Percentiles rank a stretch among this genome's conserved stretches.
Evolutionary conservation across 208 protist species (phyloP).

Genomic region (Entamoeba histolytica): DNA sequence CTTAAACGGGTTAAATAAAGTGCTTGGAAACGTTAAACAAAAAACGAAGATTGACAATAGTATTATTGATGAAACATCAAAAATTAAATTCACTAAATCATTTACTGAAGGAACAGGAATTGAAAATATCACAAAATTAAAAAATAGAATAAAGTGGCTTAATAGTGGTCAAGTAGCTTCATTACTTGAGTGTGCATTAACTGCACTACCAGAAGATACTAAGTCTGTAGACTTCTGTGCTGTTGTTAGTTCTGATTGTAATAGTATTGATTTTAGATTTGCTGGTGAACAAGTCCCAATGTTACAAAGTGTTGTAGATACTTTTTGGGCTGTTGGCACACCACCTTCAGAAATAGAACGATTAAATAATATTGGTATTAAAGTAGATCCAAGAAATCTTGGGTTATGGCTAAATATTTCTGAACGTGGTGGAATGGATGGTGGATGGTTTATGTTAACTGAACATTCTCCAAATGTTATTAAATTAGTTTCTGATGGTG

Average conservation of each 20-base stretch:
- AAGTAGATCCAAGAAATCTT: neutral
- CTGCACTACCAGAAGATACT: neutral
- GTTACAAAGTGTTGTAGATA: neutral
- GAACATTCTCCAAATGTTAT: neutral
- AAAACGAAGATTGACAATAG: neutral
- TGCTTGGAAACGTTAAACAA: neutral
- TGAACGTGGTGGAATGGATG: neutral
- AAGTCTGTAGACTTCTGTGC: neutral
- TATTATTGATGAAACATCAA: neutral
- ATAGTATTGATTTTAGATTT: neutral
- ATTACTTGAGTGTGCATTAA: neutral
- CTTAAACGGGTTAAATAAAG: neutral
- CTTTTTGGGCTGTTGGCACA: neutral
- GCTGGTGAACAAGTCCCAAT: neutral
- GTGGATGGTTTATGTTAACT: neutral
- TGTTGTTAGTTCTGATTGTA: neutral
- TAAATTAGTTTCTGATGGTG: neutral
- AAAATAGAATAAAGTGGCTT: neutral
- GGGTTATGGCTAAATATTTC: neutral
- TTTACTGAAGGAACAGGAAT: neutral
- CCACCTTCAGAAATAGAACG: neutral
- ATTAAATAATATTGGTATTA: neutral
- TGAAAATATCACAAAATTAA: neutral
- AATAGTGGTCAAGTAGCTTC: neutral
- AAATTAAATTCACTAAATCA: neutral